Base-by-base conservation (phyloP, 768 basidiomycete genomes). In the Mycena filopes region DNA sequence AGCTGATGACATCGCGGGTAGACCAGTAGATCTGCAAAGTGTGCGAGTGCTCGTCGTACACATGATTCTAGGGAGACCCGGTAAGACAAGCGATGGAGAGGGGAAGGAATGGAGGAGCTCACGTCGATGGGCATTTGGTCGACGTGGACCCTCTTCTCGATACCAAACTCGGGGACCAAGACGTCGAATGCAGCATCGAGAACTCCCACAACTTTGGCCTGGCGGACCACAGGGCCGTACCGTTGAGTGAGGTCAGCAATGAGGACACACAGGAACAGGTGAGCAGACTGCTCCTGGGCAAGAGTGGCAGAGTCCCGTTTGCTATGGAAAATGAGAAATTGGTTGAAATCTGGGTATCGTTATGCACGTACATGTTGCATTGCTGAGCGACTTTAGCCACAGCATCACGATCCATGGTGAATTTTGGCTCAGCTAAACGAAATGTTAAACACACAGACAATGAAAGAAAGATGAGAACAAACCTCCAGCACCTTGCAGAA, bases 101-200 rank as follows among this genome's bases (percentile, higher is more conserved):
- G 40, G 51, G 33, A 42, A 11, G 33, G 3, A 56, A 4, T 46
- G 33, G 48, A 11, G 78, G 47, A 11, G 79, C 90, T 79, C 73
- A 96, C 95, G 69, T 98, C 95, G 63, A 98, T 94, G 26, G 98
- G 97, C 94, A 99, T 98, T 79, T 99, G 96, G 75, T 99, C 98
- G 43, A 96, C 94, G 72, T 99, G 98, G 3, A 99, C 96, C 40
- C 98, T 88, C 83, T 99, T 99, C 82, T 99, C 98, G 70, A 99
- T 98, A 33, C 97, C 95, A 74, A 99, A 99, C 77, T 99, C 98
- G 43, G 95, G 93, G 15, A 99, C 89, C 33, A 97, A 81, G 29
- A 99, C 97, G 73, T 99, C 98, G 72, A 98, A 99, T 1, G 98
- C 98, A 55, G 95, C 93, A 73, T 99, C 98, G n/a, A 98, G 85